Evolutionary conservation across 768 basidiomycete genomes (phyloP).

Genomic region (Aureoboletus auriporus): DNA sequence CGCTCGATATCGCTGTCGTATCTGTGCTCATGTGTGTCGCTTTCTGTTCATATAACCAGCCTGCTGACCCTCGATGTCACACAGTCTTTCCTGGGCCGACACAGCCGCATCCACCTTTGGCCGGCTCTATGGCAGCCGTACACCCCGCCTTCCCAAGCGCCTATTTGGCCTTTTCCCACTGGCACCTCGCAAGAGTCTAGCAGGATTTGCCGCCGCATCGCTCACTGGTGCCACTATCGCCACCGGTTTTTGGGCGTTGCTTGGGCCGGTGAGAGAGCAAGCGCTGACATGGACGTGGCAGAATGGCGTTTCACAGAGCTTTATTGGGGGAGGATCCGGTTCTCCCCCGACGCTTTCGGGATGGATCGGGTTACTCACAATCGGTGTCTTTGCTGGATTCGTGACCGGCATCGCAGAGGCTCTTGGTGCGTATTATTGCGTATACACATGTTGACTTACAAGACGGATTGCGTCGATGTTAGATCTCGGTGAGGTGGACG

Average conservation of each 20-base stretch:
- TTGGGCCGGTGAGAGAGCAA: constrained; percentile 45
- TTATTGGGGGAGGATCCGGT: constrained; percentile 7
- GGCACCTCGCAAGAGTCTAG: constrained; percentile 78
- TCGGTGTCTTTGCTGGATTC: constrained; percentile 66
- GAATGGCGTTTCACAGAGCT: constrained; percentile 38
- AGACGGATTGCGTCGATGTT: neutral
- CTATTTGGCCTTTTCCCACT: constrained; percentile 53
- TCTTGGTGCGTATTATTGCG: constrained; percentile 54
- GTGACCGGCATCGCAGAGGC: constrained; percentile 88
- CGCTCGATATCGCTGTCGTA: constrained; percentile 85
- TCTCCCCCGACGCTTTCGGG: constrained; percentile 17
- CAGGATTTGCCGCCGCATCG: constrained; percentile 77
- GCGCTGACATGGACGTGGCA: constrained; percentile 58
- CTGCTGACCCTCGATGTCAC: neutral
- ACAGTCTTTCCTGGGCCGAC: constrained; percentile 92
- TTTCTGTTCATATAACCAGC: neutral
- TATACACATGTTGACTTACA: constrained; percentile 1
- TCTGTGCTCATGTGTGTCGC: constrained; percentile 80
- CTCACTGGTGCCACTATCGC: constrained; percentile 68
- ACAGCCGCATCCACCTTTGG: constrained; percentile 92
- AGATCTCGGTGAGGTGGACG: constrained; percentile 85
- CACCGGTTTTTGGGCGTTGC: constrained; percentile 64
- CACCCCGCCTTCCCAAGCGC: constrained; percentile 55
- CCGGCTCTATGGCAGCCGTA: constrained; percentile 72
- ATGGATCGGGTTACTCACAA: constrained; percentile 45